A percentile compares a stretch with the other conserved stretches of the same genome.
Evolutionary conservation across 768 basidiomycete species (phyloP).

Genomic region (Rhodotorula babjevae): DNA sequence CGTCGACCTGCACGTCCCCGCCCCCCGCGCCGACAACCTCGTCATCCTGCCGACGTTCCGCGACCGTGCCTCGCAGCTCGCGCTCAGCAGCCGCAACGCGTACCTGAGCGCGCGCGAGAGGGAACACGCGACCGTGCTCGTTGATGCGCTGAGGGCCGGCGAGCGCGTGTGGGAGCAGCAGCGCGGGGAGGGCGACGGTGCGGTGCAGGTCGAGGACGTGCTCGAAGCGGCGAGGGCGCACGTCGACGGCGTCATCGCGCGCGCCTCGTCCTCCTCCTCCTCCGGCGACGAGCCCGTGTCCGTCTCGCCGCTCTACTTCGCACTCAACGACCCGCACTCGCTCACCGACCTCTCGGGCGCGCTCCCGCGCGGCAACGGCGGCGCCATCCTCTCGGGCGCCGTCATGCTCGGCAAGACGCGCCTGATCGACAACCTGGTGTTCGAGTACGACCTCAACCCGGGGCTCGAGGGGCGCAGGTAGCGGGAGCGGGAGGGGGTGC

Average conservation of each 20-base stretch:
- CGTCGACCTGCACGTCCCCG: conserved; percentile 71
- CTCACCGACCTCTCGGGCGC: conserved; percentile 60
- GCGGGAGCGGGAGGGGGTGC: neutral
- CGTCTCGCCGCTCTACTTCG: conserved; percentile 73
- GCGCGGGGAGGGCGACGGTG: conserved; percentile 47
- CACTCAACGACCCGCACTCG: conserved; percentile 74
- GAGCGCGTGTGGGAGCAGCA: conserved; percentile 56
- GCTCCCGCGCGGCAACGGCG: conserved; percentile 44
- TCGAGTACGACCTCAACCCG: conserved; percentile 50
- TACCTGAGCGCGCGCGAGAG: conserved; percentile 69
- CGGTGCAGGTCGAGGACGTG: conserved; percentile 27
- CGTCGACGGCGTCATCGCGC: conserved; percentile 2
- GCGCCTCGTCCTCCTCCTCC: neutral
- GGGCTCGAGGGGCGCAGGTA: no score
- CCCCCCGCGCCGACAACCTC: conserved; percentile 68
- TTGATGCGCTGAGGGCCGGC: conserved; percentile 63
- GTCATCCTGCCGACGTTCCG: conserved; percentile 84
- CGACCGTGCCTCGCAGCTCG: conserved; percentile 57
- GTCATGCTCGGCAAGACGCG: conserved; percentile 75
- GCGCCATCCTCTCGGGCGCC: conserved; percentile 41
- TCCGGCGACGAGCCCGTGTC: conserved; percentile 52
- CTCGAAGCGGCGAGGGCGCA: conserved; percentile 29
- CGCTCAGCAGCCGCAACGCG: conserved; percentile 83
- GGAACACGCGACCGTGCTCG: conserved; percentile 62
- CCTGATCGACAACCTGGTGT: conserved; percentile 84